Conservation (phyloP, 345 rosid species). For the Aurinia saxatilis region DNA sequence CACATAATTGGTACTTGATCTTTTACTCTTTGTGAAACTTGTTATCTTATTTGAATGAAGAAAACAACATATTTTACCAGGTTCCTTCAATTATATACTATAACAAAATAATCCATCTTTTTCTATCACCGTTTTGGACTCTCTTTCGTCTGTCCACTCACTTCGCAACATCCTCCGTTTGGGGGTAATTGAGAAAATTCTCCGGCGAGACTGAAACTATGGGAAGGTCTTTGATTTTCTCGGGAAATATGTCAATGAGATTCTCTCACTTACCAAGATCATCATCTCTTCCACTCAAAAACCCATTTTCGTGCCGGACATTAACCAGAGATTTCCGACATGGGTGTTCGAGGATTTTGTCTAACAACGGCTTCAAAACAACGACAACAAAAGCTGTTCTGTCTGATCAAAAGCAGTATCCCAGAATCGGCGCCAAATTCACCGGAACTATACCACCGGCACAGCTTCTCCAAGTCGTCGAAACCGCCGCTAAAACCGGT, state of each 20-base stretch:
- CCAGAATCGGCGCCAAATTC: constrained; percentile 54
- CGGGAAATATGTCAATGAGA: constrained; percentile 36
- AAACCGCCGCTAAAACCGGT: constrained; percentile 76
- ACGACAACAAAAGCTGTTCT: constrained; percentile 37
- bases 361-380: constrained; percentile 1
- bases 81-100: too few species aligned
- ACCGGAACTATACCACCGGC: constrained; percentile 60
- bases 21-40: too few species aligned
- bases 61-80: too few species aligned
- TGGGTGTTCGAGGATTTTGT: constrained; percentile 23
- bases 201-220: constrained; percentile 21
- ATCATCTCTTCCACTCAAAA: constrained; percentile 20
- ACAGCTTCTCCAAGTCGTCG: constrained; percentile 70
- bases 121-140: background rate
- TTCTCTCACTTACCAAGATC: constrained; percentile 35
- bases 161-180: background rate
- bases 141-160: constrained; percentile 4
- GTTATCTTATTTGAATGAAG: too few species aligned
- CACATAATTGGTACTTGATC: too few species aligned
- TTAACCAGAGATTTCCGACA: constrained; percentile 4
- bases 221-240: constrained; percentile 47
- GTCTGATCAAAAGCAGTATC: constrained; percentile 44
- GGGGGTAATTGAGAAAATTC: background rate
- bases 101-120: too few species aligned
- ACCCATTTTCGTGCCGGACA: constrained; percentile 18